phyloP scores from a whole-genome alignment of 208 protist genomes.

The Trypanosoma vivax region DNA sequence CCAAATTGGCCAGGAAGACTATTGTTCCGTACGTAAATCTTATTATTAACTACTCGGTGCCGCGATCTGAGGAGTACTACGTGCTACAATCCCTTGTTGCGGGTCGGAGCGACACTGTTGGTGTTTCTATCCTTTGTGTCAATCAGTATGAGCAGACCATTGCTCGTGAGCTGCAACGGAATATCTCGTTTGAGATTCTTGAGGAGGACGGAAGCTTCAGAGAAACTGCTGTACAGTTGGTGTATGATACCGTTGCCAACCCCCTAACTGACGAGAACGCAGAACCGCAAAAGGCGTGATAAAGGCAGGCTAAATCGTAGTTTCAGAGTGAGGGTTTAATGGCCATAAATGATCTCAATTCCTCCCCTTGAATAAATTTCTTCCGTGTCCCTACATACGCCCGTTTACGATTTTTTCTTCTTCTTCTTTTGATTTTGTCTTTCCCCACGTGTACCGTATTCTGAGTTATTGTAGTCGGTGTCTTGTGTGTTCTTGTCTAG shows the following conservation, averaged over 20 bases:
- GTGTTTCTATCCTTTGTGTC: slow-evolving; percentile 78
- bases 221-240: slow-evolving; percentile 54
- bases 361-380: too few relatives aligned
- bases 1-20: slow-evolving; percentile 82
- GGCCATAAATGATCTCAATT: too few relatives aligned
- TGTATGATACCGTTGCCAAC: slow-evolving; percentile 66
- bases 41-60: slow-evolving; percentile 81
- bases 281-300: slow-evolving; percentile 75
- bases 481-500: too few relatives aligned
- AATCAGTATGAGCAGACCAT: slow-evolving; percentile 32
- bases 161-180: slow-evolving; percentile 51
- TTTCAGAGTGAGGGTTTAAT: too few relatives aligned
- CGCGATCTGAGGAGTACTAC: slow-evolving; percentile 81
- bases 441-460: too few relatives aligned
- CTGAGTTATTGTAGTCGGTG: too few relatives aligned
- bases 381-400: too few relatives aligned
- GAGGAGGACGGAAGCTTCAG: slow-evolving; percentile 62
- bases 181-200: slow-evolving; percentile 59
- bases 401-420: too few relatives aligned
- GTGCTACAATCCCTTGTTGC: slow-evolving; percentile 74
- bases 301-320: slow-evolving; percentile 50
- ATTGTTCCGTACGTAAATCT: slow-evolving; percentile 89
- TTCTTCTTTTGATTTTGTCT: too few relatives aligned
- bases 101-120: slow-evolving; percentile 73
- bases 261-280: slow-evolving; percentile 70